Percentiles rank a stretch among this genome's conserved stretches.
phyloP scores from a whole-genome alignment of 2,329 filamentous ascomycete species.

The Ceratocystis cacaofunesta region DNA sequence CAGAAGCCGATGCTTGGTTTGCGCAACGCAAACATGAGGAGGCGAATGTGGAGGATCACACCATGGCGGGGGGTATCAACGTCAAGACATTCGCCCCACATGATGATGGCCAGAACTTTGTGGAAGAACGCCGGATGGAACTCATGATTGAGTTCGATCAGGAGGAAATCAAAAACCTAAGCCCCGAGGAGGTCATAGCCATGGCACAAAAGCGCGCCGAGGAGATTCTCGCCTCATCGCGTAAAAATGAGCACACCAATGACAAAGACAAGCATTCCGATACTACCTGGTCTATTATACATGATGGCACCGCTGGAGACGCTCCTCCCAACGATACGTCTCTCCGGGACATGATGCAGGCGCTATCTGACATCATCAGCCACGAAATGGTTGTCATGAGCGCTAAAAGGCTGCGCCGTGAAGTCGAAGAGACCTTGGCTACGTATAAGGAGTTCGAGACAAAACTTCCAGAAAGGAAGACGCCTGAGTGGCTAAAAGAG shows the following conservation, averaged over 20 bases:
- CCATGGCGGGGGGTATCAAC: constrained; percentile 5
- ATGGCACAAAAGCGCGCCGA: constrained; percentile 10
- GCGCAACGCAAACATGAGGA: constrained; percentile 26
- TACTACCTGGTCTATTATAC: no score
- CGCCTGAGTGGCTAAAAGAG: constrained; percentile 16
- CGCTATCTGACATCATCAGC: constrained; percentile 43
- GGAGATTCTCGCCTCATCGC: constrained; percentile 8
- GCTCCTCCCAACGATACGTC: background rate
- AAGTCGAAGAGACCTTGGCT: constrained; percentile 8
- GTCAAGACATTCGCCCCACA: constrained; percentile 1
- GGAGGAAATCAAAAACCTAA: constrained; percentile 11
- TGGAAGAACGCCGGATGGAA: constrained; percentile 20
- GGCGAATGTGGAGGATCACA: background rate
- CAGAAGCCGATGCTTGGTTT: constrained; percentile 27
- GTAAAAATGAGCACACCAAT: constrained; percentile 21
- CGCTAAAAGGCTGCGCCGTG: background rate
- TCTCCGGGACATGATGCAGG: constrained; percentile 16
- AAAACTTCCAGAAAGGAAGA: constrained; percentile 17
- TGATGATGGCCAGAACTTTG: background rate
- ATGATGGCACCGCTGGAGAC: background rate
- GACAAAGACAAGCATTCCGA: background rate
- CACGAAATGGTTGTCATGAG: constrained; percentile 55
- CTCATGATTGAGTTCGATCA: constrained; percentile 16
- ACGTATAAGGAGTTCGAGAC: constrained; percentile 22
- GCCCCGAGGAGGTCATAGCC: constrained; percentile 9